Conservation (phyloP, 2,329 filamentous ascomycete genomes). For the Pseudogymnoascus sp. region DNA sequence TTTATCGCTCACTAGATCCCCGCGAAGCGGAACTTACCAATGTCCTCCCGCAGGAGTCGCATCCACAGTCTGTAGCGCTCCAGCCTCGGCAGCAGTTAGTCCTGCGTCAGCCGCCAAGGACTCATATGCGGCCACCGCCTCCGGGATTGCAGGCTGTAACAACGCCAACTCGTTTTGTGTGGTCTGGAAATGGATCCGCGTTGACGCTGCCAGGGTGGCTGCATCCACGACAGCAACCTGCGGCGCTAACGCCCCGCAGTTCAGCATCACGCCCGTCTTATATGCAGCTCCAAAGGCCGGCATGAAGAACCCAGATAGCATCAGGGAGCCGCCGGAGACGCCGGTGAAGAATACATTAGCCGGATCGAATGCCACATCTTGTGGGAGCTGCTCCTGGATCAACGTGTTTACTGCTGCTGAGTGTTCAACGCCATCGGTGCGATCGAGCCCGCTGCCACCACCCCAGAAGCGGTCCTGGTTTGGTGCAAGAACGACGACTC, state of each 20-base stretch:
- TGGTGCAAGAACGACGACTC: conserved; percentile 61
- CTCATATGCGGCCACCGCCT: conserved; percentile 43
- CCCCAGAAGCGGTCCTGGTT: conserved; percentile 51
- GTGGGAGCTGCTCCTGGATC: conserved; percentile 40
- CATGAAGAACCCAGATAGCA: conserved; percentile 50
- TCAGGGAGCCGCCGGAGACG: conserved; percentile 45
- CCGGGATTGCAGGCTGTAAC: conserved; percentile 43
- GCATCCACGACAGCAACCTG: conserved; percentile 42
- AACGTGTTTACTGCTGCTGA: conserved; percentile 47
- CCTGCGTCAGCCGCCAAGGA: conserved; percentile 37
- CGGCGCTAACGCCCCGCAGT: conserved; percentile 46
- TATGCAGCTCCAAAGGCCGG: conserved; percentile 36
- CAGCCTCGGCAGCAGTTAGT: conserved; percentile 36
- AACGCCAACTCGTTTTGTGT: conserved; percentile 42
- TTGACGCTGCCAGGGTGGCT: conserved; percentile 35
- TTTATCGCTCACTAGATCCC: background rate
- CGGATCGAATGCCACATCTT: conserved; percentile 45
- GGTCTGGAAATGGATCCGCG: conserved; percentile 48
- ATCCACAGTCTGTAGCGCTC: conserved; percentile 47
- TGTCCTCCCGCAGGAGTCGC: conserved; percentile 48
- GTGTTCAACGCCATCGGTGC: conserved; percentile 48
- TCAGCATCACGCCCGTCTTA: conserved; percentile 42
- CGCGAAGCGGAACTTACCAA: conserved; percentile 22
- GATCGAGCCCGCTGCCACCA: conserved; percentile 41
- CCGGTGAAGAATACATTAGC: conserved; percentile 49